A percentile compares a stretch with the other conserved stretches of the same genome.
phyloP scores from a whole-genome alignment of 2,329 filamentous ascomycete genomes.

The Paecilomyces niveus region DNA sequence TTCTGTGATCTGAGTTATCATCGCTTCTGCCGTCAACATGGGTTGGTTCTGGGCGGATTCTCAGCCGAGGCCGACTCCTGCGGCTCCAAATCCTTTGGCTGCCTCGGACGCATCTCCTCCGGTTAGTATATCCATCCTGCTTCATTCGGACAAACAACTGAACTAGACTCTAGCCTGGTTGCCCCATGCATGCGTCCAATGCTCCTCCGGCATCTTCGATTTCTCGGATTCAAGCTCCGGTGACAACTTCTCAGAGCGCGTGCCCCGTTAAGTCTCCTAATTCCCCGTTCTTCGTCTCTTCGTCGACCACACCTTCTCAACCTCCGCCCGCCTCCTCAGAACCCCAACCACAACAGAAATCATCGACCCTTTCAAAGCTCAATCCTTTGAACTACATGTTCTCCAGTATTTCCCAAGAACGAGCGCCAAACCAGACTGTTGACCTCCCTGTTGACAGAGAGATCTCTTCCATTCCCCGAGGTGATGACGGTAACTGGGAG shows the following conservation, averaged over 20 bases:
- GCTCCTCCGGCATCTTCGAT: conserved; percentile 20
- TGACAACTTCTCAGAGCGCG: conserved; percentile 18
- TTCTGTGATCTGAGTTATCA: neutral
- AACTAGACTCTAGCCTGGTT: conserved; percentile 49
- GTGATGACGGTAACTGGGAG: conserved; percentile 81
- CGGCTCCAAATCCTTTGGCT: conserved; percentile 39
- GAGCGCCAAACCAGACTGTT: conserved; percentile 63
- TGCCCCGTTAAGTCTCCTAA: conserved; percentile 46
- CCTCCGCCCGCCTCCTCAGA: conserved; percentile 24
- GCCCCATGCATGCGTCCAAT: conserved; percentile 59
- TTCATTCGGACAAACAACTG: conserved; percentile 7
- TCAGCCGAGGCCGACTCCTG: conserved; percentile 28
- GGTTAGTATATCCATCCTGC: conserved; percentile 34
- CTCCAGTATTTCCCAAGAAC: conserved; percentile 71
- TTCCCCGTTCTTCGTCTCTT: conserved; percentile 39
- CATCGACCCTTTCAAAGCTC: conserved; percentile 56
- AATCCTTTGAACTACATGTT: conserved; percentile 97
- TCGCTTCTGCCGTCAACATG: conserved; percentile 37
- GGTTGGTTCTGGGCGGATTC: conserved; percentile 66
- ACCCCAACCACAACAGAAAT: conserved; percentile 22
- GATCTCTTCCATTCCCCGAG: conserved; percentile 82
- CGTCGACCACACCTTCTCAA: conserved; percentile 20
- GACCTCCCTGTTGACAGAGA: conserved; percentile 75
- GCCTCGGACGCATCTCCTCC: conserved; percentile 46
- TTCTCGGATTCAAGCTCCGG: conserved; percentile 17